phyloP scores from a whole-genome alignment of 116 monocot genomes.

The Posidonia oceanica region DNA sequence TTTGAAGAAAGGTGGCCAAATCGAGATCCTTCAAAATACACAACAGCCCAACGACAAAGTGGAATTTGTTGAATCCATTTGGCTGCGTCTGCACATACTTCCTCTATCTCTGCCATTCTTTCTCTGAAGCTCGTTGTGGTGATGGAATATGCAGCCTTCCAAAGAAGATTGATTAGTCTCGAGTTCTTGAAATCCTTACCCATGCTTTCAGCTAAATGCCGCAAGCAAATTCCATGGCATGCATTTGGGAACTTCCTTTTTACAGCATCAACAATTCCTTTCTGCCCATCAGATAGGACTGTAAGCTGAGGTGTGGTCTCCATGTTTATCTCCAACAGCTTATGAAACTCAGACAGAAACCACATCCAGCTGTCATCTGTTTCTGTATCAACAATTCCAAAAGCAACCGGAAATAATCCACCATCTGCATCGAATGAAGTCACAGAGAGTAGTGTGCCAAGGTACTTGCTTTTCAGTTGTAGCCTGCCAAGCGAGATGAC shows the following conservation, averaged over 20 bases:
- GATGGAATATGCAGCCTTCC: slow-evolving; percentile 55
- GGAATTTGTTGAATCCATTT: slow-evolving; percentile 46
- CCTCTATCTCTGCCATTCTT: slow-evolving; percentile 44
- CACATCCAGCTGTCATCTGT: slow-evolving; percentile 70
- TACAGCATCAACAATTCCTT: slow-evolving; percentile 34
- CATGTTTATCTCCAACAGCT: slow-evolving; percentile 28
- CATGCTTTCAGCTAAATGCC: slow-evolving; percentile 36
- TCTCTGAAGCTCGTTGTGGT: slow-evolving; percentile 46
- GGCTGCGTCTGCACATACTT: slow-evolving; percentile 48
- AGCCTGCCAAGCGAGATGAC: slow-evolving; percentile 44
- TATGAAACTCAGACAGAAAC: slow-evolving; percentile 71
- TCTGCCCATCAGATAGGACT: slow-evolving; percentile 34
- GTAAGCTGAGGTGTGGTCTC: slow-evolving; percentile 41
- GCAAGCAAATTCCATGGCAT: slow-evolving; percentile 44
- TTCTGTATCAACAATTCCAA: slow-evolving; percentile 49
- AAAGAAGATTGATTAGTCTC: slow-evolving; percentile 47
- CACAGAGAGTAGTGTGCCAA: slow-evolving; percentile 50
- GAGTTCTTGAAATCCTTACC: slow-evolving; percentile 56
- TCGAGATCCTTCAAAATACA: slow-evolving; percentile 40
- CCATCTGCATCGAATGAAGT: slow-evolving; percentile 65
- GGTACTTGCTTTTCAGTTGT: slow-evolving; percentile 53
- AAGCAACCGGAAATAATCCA: slow-evolving; percentile 58
- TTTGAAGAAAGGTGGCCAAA: slow-evolving; percentile 62
- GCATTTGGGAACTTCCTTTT: slow-evolving; percentile 53
- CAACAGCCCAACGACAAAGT: slow-evolving; percentile 30